Conservation (phyloP, 495 filamentous ascomycete genomes). For the Lepidopterella palustris region DNA sequence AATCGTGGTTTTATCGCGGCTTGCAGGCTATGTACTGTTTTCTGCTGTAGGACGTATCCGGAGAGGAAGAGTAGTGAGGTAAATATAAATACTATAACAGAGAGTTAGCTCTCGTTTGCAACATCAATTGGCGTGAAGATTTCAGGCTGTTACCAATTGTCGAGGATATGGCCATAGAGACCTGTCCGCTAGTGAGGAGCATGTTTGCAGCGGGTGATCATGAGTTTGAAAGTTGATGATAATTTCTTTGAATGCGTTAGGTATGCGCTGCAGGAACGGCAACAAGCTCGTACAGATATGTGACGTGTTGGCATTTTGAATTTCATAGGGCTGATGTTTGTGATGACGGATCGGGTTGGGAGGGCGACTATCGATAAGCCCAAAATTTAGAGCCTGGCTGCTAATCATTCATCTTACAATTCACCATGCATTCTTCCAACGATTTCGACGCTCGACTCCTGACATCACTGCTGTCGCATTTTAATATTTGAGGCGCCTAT, state of each 20-base stretch:
- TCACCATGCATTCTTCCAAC: background rate
- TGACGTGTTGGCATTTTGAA: no score
- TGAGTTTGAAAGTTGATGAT: background rate
- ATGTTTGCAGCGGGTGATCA: constrained; percentile 17
- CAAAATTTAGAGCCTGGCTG: no score
- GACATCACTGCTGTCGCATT: no score
- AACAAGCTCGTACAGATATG: constrained; percentile 22
- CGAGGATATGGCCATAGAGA: constrained; percentile 37
- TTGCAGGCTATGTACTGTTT: constrained; percentile 58
- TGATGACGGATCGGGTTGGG: no score
- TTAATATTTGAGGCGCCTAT: background rate
- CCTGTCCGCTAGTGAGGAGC: constrained; percentile 39
- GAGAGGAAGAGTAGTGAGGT: constrained; percentile 61
- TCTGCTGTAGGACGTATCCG: constrained; percentile 65
- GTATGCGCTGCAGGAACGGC: constrained; percentile 17
- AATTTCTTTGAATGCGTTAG: background rate
- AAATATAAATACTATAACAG: constrained; percentile 45
- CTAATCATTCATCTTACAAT: no score
- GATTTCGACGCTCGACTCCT: no score
- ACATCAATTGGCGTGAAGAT: background rate
- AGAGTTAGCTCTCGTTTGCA: constrained; percentile 7
- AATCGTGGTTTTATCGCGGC: constrained; percentile 47
- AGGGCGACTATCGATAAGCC: no score
- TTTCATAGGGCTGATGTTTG: no score
- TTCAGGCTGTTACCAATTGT: constrained; percentile 29